Percentiles rank a stretch among this genome's conserved stretches.
Evolutionary conservation across 352 stramenopile genomes (phyloP).

Genomic region (Phytophthora syringae): DNA sequence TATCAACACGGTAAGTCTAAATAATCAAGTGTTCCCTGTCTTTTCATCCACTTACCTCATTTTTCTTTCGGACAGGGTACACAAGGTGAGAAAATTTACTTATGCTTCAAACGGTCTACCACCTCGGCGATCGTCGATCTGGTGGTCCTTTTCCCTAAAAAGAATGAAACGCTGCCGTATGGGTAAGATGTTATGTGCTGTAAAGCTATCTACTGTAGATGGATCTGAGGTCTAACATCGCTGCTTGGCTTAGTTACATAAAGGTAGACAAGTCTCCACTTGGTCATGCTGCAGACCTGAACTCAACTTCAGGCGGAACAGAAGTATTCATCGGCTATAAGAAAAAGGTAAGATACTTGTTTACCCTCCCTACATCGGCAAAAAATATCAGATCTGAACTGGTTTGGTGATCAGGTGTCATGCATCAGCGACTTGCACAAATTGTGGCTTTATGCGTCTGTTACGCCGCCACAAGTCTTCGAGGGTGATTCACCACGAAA

Average conservation of each 20-base stretch:
- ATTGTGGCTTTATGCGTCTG: slow-evolving; percentile 44
- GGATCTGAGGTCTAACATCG: slow-evolving; percentile 5
- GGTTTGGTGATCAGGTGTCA: slow-evolving; percentile 30
- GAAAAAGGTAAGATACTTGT: slow-evolving; percentile 53
- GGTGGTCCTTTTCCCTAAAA: slow-evolving; percentile 77
- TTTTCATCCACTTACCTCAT: neutral
- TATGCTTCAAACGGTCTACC: slow-evolving; percentile 78
- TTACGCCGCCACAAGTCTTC: slow-evolving; percentile 29
- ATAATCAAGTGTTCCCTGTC: neutral
- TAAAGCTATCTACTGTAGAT: neutral
- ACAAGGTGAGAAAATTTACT: slow-evolving; percentile 81
- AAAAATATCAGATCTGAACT: neutral
- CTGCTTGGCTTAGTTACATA: slow-evolving; percentile 53
- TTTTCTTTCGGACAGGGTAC: slow-evolving; percentile 51
- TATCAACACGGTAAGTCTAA: slow-evolving; percentile 64
- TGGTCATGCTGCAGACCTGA: slow-evolving; percentile 74
- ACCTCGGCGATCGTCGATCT: slow-evolving; percentile 72
- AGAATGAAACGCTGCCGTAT: slow-evolving; percentile 85
- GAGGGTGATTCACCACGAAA: slow-evolving; percentile 4
- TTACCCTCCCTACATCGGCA: neutral
- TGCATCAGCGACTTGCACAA: slow-evolving; percentile 48
- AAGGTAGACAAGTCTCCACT: slow-evolving; percentile 79
- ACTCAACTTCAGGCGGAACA: slow-evolving; percentile 72
- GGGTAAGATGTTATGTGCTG: slow-evolving; percentile 42
- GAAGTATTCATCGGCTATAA: slow-evolving; percentile 87